A percentile compares a stretch with the other conserved stretches of the same genome.
Evolutionary conservation across 169 alveolate species (phyloP).

Genomic region (Fabrea salina): DNA sequence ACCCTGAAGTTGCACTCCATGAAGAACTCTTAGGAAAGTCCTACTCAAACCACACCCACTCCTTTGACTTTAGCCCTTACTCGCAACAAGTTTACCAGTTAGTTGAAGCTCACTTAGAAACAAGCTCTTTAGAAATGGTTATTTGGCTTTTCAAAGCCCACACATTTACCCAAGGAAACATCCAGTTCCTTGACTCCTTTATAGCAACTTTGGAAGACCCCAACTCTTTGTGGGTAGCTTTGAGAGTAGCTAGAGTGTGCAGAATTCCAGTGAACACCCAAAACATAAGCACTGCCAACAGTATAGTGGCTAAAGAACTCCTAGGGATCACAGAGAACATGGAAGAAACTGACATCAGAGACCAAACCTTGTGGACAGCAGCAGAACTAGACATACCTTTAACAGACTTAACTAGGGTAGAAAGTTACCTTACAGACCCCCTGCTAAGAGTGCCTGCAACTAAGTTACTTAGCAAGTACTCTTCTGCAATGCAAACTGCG

Average conservation of each 20-base stretch:
- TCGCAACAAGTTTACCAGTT: neutral
- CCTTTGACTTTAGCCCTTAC: neutral
- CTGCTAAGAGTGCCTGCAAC: conserved; percentile 15
- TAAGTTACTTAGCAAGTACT: neutral
- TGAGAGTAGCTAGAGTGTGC: neutral
- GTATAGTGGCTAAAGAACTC: neutral
- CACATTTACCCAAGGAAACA: neutral
- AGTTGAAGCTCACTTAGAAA: neutral
- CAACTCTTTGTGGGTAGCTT: neutral
- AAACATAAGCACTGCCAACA: neutral
- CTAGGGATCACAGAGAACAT: neutral
- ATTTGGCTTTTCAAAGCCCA: neutral
- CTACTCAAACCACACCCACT: neutral
- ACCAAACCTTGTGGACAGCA: conserved; percentile 8
- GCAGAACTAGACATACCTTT: neutral
- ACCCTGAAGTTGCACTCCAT: conserved; percentile 12
- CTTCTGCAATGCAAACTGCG: neutral
- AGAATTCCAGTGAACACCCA: no score
- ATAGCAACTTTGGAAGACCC: neutral
- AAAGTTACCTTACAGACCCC: conserved; percentile 1
- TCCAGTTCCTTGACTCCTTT: neutral
- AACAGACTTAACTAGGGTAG: neutral
- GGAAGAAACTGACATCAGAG: neutral
- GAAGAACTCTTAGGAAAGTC: neutral
- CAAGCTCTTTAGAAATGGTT: neutral